phyloP scores from a whole-genome alignment of 352 stramenopile species.

The Phytophthora syringae region DNA sequence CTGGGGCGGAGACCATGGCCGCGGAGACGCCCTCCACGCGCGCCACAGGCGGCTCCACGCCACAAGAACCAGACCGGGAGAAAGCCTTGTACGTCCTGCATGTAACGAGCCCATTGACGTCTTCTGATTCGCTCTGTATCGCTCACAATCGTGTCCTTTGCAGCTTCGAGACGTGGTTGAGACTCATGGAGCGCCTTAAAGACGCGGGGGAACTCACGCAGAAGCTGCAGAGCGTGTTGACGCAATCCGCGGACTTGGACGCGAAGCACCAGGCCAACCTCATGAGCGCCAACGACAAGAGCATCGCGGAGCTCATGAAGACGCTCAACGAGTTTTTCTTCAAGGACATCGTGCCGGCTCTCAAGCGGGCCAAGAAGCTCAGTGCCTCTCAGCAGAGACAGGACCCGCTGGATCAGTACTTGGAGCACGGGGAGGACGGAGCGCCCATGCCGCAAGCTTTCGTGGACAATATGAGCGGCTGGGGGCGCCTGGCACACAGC shows the following conservation, averaged over 20 bases:
- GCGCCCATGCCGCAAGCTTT: slow-evolving; percentile 34
- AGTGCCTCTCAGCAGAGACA: not conserved
- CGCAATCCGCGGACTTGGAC: not conserved
- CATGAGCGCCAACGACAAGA: slow-evolving; percentile 31
- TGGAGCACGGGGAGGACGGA: slow-evolving; percentile 30
- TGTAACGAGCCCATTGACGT: not conserved
- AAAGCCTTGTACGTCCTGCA: slow-evolving; percentile 35
- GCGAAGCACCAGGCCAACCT: slow-evolving; percentile 20
- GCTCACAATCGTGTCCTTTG: slow-evolving; percentile 9
- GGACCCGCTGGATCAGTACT: slow-evolving; percentile 43
- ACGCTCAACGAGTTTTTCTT: slow-evolving; percentile 40
- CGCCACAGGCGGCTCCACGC: not conserved
- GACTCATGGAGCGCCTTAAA: slow-evolving; percentile 41
- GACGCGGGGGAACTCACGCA: slow-evolving; percentile 19
- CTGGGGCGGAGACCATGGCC: slow-evolving; percentile 6
- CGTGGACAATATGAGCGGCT: slow-evolving; percentile 46
- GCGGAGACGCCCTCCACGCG: not conserved
- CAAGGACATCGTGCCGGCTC: slow-evolving; percentile 26
- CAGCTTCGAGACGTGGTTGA: slow-evolving; percentile 44
- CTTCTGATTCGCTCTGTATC: not conserved
- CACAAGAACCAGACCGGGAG: slow-evolving; percentile 12
- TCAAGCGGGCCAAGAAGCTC: slow-evolving; percentile 23
- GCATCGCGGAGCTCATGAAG: slow-evolving; percentile 18
- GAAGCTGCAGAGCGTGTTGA: slow-evolving; percentile 22
- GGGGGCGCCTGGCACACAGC: slow-evolving; percentile 23